phyloP scores from a whole-genome alignment of 106 monocot genomes.

The Hemerocallis citrina region DNA sequence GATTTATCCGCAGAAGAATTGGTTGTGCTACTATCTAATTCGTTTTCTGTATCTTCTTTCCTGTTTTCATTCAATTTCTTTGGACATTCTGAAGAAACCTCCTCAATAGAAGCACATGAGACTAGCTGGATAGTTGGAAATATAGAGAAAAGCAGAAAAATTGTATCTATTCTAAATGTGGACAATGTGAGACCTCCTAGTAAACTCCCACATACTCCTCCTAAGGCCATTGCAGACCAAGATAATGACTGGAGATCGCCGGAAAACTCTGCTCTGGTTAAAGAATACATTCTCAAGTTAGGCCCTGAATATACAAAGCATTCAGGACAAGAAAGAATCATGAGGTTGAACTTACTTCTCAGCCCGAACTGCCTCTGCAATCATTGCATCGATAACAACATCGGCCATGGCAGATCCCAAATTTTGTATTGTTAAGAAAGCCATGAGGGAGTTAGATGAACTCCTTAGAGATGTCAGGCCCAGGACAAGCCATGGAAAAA shows the following conservation, averaged over 20 bases:
- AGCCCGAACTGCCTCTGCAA: constrained; percentile 73
- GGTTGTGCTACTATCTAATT: background rate
- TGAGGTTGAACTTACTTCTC: constrained; percentile 30
- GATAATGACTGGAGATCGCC: constrained; percentile 80
- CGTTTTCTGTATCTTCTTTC: constrained; percentile 6
- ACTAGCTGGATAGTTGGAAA: constrained; percentile 59
- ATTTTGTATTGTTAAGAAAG: constrained; percentile 56
- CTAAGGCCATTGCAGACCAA: constrained; percentile 75
- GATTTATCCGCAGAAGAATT: constrained; percentile 7
- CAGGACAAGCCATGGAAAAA: constrained; percentile 66
- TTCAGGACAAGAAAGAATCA: background rate
- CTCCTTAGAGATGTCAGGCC: constrained; percentile 43
- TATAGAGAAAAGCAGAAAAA: constrained; percentile 64
- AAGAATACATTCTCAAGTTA: constrained; percentile 11
- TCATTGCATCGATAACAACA: constrained; percentile 91
- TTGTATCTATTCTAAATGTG: constrained; percentile 31
- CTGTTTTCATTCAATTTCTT: constrained; percentile 1
- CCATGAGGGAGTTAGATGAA: constrained; percentile 39
- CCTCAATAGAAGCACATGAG: constrained; percentile 48
- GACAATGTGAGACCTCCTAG: constrained; percentile 65
- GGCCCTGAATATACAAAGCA: background rate
- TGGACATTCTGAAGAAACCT: constrained; percentile 21
- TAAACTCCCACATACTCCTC: constrained; percentile 77
- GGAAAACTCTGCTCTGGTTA: constrained; percentile 57
- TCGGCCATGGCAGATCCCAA: constrained; percentile 84